Base-by-base conservation (phyloP, 306 rosid species). In the Cicer yamashitae region DNA sequence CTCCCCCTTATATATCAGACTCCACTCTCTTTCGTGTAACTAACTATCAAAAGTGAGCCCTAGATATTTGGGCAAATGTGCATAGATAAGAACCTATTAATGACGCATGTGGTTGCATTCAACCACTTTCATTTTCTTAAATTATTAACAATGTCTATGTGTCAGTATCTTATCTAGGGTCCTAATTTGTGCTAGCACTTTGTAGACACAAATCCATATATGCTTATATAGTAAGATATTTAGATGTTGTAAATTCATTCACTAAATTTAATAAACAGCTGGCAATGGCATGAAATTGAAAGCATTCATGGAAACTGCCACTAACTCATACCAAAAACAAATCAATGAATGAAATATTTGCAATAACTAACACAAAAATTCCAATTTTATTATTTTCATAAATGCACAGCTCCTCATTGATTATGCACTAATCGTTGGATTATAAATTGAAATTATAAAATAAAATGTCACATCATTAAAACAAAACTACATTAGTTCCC, bases 241-340 rank as follows among this genome's bases (percentile, higher is more conserved):
- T 51, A 74, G 65, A 53, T 17, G 70, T 20, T 47, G 10, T 25
- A 34, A 8, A 66, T 17, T 20, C 43, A 71, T 9, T 52, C 59
- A 57, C 51, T 14, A 47, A 75, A 71, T 63, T 8, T 57, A 37
- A 47, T 17, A 70, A 74, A 54, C 61, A 70, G 15, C 37, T 45
- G 13, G 5, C 72, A 67, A 67, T 40, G 38, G 56, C 12, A 65
- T 17, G 71, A 69, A 74, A 69, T 17, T 47, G 37, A 40, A 64
- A 59, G 10, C 67, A 48, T 65, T 63, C 54, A 57, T 7, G 8
- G 45, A 65, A 71, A 79, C 54, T 69, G 70, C 11, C 74, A 74
- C 64, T 15, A 69, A 50, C 41, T 12, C 13, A 48, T 48, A 17
- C 34, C 66, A 70, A 74, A 83, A 70, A 1, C 40, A 47, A 58